A percentile compares a stretch with the other conserved stretches of the same genome.
Evolutionary conservation across 768 basidiomycete genomes (phyloP).

Genomic region (Melanogaster broomeanus): DNA sequence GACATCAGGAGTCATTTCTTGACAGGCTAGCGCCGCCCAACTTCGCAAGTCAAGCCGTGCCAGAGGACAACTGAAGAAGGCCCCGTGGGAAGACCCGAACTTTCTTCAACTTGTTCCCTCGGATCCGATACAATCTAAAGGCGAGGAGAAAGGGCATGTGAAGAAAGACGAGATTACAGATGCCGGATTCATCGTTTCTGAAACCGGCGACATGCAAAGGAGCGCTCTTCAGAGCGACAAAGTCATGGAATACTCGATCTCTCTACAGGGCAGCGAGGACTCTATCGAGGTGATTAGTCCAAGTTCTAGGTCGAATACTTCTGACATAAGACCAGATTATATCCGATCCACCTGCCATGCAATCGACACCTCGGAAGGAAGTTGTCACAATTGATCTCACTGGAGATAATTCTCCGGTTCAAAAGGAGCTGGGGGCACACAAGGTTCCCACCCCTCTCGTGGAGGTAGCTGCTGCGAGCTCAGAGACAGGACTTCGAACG

Average conservation of each 20-base stretch:
- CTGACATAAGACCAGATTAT: conserved; percentile 11
- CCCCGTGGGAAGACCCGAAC: conserved; percentile 31
- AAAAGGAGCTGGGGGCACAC: neutral
- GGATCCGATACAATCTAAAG: neutral
- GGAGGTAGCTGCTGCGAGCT: neutral
- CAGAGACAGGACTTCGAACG: neutral
- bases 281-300: conserved; percentile 10
- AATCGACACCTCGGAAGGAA: conserved; percentile 22
- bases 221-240: neutral
- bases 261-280: conserved; percentile 4
- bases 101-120: conserved; percentile 10
- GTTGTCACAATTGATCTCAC: conserved; percentile 48
- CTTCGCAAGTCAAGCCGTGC: neutral
- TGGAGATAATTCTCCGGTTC: conserved; percentile 28
- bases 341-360: neutral
- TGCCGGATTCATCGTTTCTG: neutral
- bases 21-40: conserved; percentile 4
- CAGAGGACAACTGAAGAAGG: conserved; percentile 26
- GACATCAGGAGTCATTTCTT: neutral
- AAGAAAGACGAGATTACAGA: conserved; percentile 3
- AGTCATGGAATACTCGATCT: conserved; percentile 1
- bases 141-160: neutral
- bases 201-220: neutral
- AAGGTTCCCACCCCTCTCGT: neutral
- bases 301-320: neutral